phyloP scores from a whole-genome alignment of 257 asterid genomes.

The Plectranthus barbatus region DNA sequence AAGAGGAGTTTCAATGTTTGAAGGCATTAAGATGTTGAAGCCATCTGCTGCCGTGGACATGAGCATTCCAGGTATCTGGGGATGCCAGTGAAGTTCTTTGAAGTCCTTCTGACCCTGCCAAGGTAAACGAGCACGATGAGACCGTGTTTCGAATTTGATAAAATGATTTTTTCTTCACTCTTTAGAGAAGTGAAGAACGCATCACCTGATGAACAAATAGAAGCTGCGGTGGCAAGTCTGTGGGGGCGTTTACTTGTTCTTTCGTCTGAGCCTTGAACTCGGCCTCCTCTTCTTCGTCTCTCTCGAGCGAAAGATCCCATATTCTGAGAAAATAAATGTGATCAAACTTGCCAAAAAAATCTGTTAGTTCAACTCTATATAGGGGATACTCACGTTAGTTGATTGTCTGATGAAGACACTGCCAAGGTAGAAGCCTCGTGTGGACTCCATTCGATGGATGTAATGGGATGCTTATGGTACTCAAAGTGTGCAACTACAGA shows the following conservation, averaged over 20 bases:
- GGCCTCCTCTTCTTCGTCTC: constrained; percentile 92
- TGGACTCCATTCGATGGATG: constrained; percentile 97
- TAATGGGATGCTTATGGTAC: constrained; percentile 87
- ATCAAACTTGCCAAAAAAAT: too few species aligned
- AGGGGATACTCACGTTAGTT: constrained; percentile 57
- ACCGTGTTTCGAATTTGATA: background rate
- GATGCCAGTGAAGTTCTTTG: constrained; percentile 94
- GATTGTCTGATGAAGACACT: constrained; percentile 79
- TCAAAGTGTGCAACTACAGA: constrained; percentile 71
- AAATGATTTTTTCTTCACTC: background rate
- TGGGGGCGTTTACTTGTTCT: constrained; percentile 69
- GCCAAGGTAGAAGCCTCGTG: constrained; percentile 93
- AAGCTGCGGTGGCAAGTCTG: constrained; percentile 89
- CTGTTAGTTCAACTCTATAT: background rate
- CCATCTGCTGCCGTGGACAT: constrained; percentile 91
- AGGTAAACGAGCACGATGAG: background rate
- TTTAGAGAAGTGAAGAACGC: background rate
- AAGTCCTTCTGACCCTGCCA: constrained; percentile 92
- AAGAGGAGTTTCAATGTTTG: constrained; percentile 47
- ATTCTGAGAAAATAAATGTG: constrained; percentile 33
- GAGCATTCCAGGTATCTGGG: constrained; percentile 91
- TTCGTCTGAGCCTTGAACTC: constrained; percentile 71
- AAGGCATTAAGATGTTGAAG: constrained; percentile 76
- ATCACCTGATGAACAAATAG: constrained; percentile 94
- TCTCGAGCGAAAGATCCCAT: constrained; percentile 93